Base-by-base conservation (phyloP, 208 protist species). In the Angomonas ambiguus region DNA sequence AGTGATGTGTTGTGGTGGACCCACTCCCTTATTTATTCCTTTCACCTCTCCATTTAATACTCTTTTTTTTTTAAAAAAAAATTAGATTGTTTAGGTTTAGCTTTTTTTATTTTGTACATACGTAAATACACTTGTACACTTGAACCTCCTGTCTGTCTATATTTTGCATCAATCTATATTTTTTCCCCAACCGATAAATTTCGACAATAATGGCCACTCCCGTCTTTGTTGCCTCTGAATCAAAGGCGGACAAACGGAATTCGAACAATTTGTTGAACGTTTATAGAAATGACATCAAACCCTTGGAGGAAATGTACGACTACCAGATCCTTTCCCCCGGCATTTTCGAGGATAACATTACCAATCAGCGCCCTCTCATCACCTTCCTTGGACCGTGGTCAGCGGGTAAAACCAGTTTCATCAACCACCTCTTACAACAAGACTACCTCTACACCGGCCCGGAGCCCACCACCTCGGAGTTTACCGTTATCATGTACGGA, bases 341-440 rank as follows among this genome's bases (percentile, higher is more conserved):
- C 38, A 82, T 76, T 74, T 93, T 87, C 69, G 77, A 87, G 41
- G 83, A 89, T 31, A 79, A 77, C 10, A 80, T 93, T 32, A 60
- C 75, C 28, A 83, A 83, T 70, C 64, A 82, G 62, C 77, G 75
- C 11, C 87, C 87, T 10, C 82, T 85, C 62, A 64, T 93, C 61
- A 85, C 75, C 1, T 74, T 93, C 45, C 88, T 93, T 51, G 87
- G 87, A 0, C 87, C 87, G 16, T 93, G 83, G 83, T 93, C 87
- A 4, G 51, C 83, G 16, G 87, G 87, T 57, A 93, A 93, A 68
- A 83, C 75, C 28, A 87, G 80, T 16, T 93, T 93, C 69, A 93
- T 93, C 64, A 93, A 93, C 72, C 72, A 90, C 69, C 65, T 93
- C 20, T 68, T 93, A 35, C 81, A 90, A 63, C 74, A 79, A 32